Evolutionary conservation across 2,329 filamentous ascomycete genomes (phyloP).

Genomic region (Phialemonium atrogriseum): DNA sequence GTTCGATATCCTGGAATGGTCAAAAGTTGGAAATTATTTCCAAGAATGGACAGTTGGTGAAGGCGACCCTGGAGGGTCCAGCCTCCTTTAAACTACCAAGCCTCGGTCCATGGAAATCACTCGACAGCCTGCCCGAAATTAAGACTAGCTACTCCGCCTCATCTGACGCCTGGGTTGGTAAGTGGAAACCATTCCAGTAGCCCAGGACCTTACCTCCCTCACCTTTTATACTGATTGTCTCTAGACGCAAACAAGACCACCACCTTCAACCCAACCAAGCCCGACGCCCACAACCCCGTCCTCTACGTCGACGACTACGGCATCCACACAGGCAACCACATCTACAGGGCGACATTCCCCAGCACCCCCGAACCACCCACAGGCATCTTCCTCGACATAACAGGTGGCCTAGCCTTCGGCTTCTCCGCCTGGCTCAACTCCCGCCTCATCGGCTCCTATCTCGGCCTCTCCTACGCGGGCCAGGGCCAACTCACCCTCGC

Average conservation of each 20-base stretch:
- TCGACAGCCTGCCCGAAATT: conserved; percentile 41
- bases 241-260: conserved; percentile 37
- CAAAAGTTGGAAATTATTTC: conserved; percentile 21
- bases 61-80: conserved; percentile 17
- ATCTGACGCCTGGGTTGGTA: conserved; percentile 33
- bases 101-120: conserved; percentile 35
- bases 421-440: conserved; percentile 52
- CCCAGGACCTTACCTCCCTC: background rate
- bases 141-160: conserved; percentile 31
- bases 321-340: conserved; percentile 43
- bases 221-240: background rate
- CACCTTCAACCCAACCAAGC: conserved; percentile 37
- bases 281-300: conserved; percentile 41
- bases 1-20: conserved; percentile 44
- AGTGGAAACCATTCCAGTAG: conserved; percentile 4
- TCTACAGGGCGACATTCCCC: conserved; percentile 45
- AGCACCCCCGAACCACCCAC: conserved; percentile 26
- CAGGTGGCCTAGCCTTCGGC: conserved; percentile 46
- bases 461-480: conserved; percentile 35
- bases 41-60: conserved; percentile 17
- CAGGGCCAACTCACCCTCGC: conserved; percentile 32
- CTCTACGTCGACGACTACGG: conserved; percentile 51
- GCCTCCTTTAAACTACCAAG: conserved; percentile 26
- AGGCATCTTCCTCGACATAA: conserved; percentile 39
- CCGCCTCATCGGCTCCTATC: conserved; percentile 44